phyloP scores from a whole-genome alignment of 129 eudicot genomes.

The Artemisia tridentata region DNA sequence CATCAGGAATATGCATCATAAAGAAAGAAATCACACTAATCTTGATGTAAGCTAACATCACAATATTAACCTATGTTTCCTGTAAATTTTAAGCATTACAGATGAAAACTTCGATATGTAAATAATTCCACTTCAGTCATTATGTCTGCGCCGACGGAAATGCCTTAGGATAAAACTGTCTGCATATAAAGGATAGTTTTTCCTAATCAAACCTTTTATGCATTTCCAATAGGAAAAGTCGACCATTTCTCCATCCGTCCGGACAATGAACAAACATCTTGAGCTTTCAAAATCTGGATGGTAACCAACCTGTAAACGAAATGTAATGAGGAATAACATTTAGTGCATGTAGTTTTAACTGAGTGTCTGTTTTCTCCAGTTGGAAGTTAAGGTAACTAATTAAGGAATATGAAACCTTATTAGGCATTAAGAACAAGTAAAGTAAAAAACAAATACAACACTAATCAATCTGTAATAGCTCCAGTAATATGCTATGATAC shows the following conservation, averaged over 20 bases:
- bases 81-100: conserved; percentile 8
- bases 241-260: conserved; percentile 70
- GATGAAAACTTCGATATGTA: neutral
- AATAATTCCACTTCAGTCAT: conserved; percentile 34
- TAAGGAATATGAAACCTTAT: neutral
- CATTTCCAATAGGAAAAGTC: conserved; percentile 99
- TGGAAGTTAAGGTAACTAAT: neutral
- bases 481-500: too few species aligned
- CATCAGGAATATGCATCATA: conserved; percentile 20
- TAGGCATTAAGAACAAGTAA: neutral
- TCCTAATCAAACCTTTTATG: conserved; percentile 85
- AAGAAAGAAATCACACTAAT: conserved; percentile 15
- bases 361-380: neutral
- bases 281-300: conserved; percentile 90
- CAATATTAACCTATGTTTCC: conserved; percentile 16
- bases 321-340: neutral
- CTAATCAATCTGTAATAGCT: neutral
- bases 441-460: neutral
- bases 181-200: conserved; percentile 91
- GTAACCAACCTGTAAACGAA: conserved; percentile 65
- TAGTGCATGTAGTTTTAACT: neutral
- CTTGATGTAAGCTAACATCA: conserved; percentile 26
- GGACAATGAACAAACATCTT: conserved; percentile 80
- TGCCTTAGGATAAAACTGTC: conserved; percentile 88
- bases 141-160: conserved; percentile 67